These are phyloP conservation scores for Irpex rosettiformis DNA, from an alignment of 1,284 basidiomycete genomes.

Conservation along the genomic window DNA sequence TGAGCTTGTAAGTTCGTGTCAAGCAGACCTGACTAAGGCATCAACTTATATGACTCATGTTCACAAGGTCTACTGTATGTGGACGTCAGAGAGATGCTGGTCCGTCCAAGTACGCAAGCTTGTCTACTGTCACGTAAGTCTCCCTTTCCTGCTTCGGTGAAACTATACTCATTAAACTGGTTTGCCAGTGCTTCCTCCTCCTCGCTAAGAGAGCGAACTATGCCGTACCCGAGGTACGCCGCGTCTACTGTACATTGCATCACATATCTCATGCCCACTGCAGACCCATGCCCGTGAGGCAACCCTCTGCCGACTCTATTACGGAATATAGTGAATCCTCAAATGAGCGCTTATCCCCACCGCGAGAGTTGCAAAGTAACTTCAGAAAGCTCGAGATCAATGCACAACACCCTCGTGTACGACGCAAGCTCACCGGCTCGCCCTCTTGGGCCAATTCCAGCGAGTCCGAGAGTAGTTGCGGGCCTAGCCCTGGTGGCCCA, in stretches of 20 bases:
- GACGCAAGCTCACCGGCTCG: conserved; percentile 8
- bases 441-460: conserved; percentile 12
- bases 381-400: conserved; percentile 7
- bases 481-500: conserved; percentile 5
- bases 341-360: background rate
- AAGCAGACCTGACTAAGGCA: background rate
- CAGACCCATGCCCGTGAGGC: background rate
- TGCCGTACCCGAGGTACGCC: conserved; percentile 11
- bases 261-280: background rate
- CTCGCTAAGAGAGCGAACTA: conserved; percentile 2
- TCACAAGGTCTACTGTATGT: background rate
- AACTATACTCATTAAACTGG: background rate
- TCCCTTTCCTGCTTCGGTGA: background rate
- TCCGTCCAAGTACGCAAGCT: conserved; percentile 5
- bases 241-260: background rate
- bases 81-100: background rate
- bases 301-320: conserved; percentile 1
- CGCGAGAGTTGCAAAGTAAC: conserved; percentile 11
- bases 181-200: conserved; percentile 3
- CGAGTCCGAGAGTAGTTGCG: conserved; percentile 14
- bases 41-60: background rate
- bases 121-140: conserved; percentile 14
- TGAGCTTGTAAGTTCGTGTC: background rate
- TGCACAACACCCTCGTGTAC: conserved; percentile 1
- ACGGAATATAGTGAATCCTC: background rate